Evolutionary conservation across 148 eudicot genomes (phyloP), one percentile per base, ranked within the genome.

Genomic region (Cornus florida): DNA sequence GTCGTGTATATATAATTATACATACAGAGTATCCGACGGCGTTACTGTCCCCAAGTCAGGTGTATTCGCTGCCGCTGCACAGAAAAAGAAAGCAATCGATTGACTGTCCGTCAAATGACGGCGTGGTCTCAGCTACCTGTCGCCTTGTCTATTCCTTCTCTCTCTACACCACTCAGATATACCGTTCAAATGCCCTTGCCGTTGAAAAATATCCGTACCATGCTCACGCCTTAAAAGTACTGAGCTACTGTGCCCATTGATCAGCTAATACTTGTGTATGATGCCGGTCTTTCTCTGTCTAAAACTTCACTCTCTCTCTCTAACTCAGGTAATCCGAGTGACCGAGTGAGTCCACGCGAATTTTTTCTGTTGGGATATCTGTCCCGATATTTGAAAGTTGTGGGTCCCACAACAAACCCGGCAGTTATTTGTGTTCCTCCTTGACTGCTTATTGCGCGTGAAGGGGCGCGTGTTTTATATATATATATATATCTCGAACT

Each of bases 201-300:
- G 48, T 43, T 43, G 48, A 43, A 43, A 6, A 43, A 6, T 6
- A 43, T 43, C 48, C 48, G 67, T 64, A 64, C 67, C 5, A 7
- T 64, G 67, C 8, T 64, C 67, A 64, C 67, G 67, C 67, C 67
- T 64, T 64, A 64, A 64, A 64, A 64, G 67, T 64, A 23, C 67
- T 64, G 67, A 53, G 10, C 0, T 28, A 28, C 28, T 28, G 28
- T 28, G 5, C 57, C 59, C 59, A 11, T 12, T 53, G 59, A 10
- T 39, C 43, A 43, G 17, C 59, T 53, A 53, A 53, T 4, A 11
- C 59, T 53, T 53, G 19, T 50, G 13, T 16, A 9, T 43, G 19
- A 48, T 48, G 53, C 53, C 11, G 12, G 12, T 53, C 17, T 53
- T 1, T 53, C 59, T 53, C 59, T 53, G 19, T 53, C 59, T 53